These are phyloP conservation scores for Crithidia mellificae DNA, from an alignment of 208 protist genomes.

Conservation along the genomic window DNA sequence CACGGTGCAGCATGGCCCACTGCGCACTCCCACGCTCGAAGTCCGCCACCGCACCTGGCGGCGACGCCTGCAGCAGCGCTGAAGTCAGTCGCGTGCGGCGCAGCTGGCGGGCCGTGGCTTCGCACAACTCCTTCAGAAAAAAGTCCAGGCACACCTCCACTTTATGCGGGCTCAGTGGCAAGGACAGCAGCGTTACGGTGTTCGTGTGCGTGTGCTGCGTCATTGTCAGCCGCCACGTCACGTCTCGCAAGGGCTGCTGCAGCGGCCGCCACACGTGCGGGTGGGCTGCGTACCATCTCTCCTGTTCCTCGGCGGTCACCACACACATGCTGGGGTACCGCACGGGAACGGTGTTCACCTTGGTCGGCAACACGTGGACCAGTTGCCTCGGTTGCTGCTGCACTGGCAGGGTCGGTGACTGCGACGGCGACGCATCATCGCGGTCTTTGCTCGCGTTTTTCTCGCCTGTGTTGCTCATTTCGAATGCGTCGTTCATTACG, in stretches of 20 bases:
- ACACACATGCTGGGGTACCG: constrained; percentile 40
- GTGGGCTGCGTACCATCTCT: constrained; percentile 13
- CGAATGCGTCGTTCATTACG: no score
- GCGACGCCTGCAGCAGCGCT: not conserved
- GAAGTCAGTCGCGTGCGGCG: not conserved
- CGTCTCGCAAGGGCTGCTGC: not conserved
- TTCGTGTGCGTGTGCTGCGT: not conserved
- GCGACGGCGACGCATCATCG: no score
- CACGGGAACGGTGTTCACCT: not conserved
- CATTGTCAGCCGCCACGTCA: not conserved
- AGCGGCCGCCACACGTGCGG: not conserved
- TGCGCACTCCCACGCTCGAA: not conserved
- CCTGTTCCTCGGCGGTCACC: constrained; percentile 35
- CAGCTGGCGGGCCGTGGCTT: not conserved
- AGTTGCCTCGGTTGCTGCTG: not conserved
- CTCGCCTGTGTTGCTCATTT: no score
- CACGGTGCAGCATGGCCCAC: constrained; percentile 12
- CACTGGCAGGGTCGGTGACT: no score
- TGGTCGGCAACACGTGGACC: constrained; percentile 39
- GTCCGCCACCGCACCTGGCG: not conserved
- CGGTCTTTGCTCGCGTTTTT: no score
- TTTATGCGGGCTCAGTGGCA: constrained; percentile 21
- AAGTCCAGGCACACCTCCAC: constrained; percentile 23
- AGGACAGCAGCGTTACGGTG: constrained; percentile 15
- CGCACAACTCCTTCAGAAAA: constrained; percentile 12